Conservation (phyloP, 805 yeast species). For the Yarrowia bubula region DNA sequence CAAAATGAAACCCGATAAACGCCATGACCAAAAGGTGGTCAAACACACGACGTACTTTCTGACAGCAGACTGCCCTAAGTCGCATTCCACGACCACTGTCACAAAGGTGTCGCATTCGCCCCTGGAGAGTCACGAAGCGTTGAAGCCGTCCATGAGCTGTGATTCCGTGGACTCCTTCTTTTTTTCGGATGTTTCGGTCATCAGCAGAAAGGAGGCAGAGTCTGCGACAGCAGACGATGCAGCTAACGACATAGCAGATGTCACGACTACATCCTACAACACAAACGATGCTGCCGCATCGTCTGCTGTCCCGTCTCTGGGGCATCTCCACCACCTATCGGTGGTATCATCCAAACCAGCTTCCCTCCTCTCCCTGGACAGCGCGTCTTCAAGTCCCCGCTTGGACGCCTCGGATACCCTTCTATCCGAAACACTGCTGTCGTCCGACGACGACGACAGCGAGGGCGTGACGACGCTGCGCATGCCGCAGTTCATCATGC, state of each 20-base stretch:
- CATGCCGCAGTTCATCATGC: conserved; percentile 33
- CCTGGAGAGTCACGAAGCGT: background rate
- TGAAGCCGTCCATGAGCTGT: conserved; percentile 9
- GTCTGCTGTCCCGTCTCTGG: background rate
- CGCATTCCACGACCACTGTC: conserved; percentile 23
- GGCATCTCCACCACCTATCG: background rate
- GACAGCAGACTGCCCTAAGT: conserved; percentile 22
- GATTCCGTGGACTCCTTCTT: conserved; percentile 34
- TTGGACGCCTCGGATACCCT: conserved; percentile 5
- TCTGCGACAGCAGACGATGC: background rate
- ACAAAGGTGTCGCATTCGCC: conserved; percentile 14
- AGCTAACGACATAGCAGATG: background rate
- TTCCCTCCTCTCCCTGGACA: background rate
- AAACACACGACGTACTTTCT: conserved; percentile 20
- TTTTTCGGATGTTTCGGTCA: conserved; percentile 3
- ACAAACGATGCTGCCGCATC: background rate
- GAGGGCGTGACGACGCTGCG: background rate
- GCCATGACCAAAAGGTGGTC: too few relatives aligned
- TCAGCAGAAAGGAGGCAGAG: background rate
- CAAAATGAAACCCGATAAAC: conserved; percentile 1
- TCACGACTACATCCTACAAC: background rate
- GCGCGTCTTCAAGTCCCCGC: conserved; percentile 1
- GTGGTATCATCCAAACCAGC: conserved; percentile 7
- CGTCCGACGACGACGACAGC: conserved; percentile 29
- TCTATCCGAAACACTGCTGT: background rate